Base-by-base conservation (phyloP, 2,329 filamentous ascomycete genomes). In the Ophiocordyceps robertsii region DNA sequence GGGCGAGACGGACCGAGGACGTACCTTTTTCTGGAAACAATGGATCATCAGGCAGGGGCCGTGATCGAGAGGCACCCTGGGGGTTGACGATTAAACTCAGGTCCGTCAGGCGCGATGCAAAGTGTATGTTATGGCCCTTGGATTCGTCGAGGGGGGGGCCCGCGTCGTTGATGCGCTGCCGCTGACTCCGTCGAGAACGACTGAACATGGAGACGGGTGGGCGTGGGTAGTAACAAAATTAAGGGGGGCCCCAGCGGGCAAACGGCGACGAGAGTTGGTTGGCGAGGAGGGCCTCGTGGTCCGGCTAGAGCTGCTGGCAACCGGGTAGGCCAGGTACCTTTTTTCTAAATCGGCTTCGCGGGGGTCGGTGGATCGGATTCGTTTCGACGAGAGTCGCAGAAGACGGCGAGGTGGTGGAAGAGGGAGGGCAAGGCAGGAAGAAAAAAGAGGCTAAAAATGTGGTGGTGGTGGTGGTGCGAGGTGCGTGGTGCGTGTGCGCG, bases 1-100 rank as follows among this genome's bases (percentile, higher is more conserved):
- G n/a, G n/a, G n/a, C n/a, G n/a, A n/a, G n/a, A n/a, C n/a, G n/a
- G 37, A 30, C 27, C 19, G 19, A 19, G 17, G 17, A 49, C 53
- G 38, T 58, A 68, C 65, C 64, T 56, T 66, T 65, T 49, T 65
- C 64, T 33, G 60, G 58, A 47, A 61, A 62, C 29, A 62, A 59
- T 31, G 60, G 50, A 40, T 54, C 52, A 50, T 58, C 55, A 45
- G 52, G 45, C 38, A 49, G 52, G 14, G 56, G 54, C 47, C 50
- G 49, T 21, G 55, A 49, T 48, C 54, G 49, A 41, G 49, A 44
- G 41, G 50, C 49, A 40, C 46, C 48, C 32, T 49, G 51, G n/a
- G 54, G 51, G 43, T 49, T 51, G 45, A 21, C 29, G 29, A 57
- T 37, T 42, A 60, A 46, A 45, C 55, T 56, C 38, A 59, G 46